Evolutionary conservation across 495 filamentous ascomycete genomes (phyloP).

Genomic region (Hyaloscypha hepaticicola): DNA sequence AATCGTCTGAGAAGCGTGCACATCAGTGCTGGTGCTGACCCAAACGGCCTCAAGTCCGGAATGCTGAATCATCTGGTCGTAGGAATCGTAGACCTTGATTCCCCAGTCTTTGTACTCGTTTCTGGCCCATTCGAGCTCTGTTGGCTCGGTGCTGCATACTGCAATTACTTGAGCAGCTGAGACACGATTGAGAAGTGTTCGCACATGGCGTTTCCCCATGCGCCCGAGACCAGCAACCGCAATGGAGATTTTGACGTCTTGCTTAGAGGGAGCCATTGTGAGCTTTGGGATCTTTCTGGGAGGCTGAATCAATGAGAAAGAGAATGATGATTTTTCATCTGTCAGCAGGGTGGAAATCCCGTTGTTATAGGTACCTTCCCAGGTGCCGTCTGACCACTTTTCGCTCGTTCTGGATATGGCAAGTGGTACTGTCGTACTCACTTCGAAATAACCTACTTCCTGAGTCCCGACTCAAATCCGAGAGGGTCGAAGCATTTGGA

Average conservation of each 20-base stretch:
- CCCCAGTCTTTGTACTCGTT: constrained; percentile 36
- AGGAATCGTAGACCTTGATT: constrained; percentile 37
- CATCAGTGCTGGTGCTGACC: constrained; percentile 40
- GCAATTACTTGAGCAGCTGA: constrained; percentile 41
- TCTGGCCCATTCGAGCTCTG: constrained; percentile 36
- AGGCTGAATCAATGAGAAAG: neutral
- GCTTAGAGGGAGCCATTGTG: constrained; percentile 14
- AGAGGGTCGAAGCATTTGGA: neutral
- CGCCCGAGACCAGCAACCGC: constrained; percentile 43
- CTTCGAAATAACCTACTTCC: no score
- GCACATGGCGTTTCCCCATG: constrained; percentile 43
- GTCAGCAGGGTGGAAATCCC: neutral
- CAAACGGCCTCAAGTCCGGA: constrained; percentile 39
- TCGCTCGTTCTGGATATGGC: neutral
- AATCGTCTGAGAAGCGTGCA: constrained; percentile 40
- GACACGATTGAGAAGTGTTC: constrained; percentile 38
- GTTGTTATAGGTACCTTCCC: neutral
- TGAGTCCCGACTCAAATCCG: neutral
- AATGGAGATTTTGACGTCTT: constrained; percentile 34
- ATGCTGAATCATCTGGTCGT: constrained; percentile 43
- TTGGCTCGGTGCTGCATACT: constrained; percentile 36
- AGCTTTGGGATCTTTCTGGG: neutral
- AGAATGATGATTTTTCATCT: neutral
- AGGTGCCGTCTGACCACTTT: neutral
- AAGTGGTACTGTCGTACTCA: neutral